Evolutionary conservation across 192 early-diverging fungal species (phyloP).

Genomic region (Linnemannia exigua): DNA sequence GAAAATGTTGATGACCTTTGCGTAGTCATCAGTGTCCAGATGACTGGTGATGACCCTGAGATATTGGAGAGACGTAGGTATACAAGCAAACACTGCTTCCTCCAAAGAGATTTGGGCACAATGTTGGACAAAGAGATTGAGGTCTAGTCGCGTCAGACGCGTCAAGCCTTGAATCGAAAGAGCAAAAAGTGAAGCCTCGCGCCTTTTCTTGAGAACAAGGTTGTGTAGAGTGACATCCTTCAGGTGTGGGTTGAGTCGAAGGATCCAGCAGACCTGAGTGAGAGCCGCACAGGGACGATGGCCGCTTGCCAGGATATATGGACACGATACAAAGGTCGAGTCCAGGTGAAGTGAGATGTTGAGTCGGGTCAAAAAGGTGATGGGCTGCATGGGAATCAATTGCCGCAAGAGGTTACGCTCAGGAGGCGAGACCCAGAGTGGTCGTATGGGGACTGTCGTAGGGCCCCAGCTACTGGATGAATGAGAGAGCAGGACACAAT

Average conservation of each 20-base stretch:
- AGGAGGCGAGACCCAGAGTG: background rate
- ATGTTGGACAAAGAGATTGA: background rate
- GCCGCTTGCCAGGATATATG: background rate
- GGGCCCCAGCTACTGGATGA: background rate
- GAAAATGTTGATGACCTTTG: background rate
- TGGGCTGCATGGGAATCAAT: background rate
- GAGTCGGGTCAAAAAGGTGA: background rate
- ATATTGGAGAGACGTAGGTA: background rate
- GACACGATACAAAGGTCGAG: background rate
- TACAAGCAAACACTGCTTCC: background rate
- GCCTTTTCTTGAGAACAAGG: background rate
- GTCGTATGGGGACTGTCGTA: background rate
- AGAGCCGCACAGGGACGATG: background rate
- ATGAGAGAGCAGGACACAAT: background rate
- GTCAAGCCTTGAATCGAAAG: background rate
- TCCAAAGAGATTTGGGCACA: background rate
- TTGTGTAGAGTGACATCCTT: background rate
- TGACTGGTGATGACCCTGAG: background rate
- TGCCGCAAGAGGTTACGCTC: background rate
- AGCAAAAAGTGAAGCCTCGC: background rate
- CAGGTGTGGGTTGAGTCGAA: background rate
- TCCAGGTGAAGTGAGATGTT: background rate
- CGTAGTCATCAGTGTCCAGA: background rate
- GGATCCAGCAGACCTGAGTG: background rate
- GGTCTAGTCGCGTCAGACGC: background rate